Percentiles rank a stretch among this genome's conserved stretches.
Conservation (phyloP, 352 stramenopile genomes). For the Globisporangium nunn region DNA sequence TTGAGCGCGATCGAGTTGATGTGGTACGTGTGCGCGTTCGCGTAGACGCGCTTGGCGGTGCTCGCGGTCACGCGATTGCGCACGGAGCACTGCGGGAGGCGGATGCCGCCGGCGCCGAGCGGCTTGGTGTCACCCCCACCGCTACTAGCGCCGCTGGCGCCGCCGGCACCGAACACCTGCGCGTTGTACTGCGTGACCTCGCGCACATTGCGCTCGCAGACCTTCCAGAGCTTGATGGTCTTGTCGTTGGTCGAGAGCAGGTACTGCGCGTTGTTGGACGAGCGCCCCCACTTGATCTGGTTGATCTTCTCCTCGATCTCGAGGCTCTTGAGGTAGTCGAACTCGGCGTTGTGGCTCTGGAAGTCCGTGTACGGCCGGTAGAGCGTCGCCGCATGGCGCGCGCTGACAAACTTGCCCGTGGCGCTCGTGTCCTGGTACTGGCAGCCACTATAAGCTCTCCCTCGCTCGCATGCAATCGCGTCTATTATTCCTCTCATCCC, state of each 20-base stretch:
- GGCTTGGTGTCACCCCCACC: conserved; percentile 15
- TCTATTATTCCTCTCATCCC: neutral
- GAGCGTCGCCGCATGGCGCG: conserved; percentile 21
- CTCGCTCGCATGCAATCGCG: conserved; percentile 1
- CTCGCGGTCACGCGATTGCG: conserved; percentile 59
- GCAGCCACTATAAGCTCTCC: neutral
- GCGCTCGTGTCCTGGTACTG: conserved; percentile 19
- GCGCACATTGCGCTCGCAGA: conserved; percentile 75
- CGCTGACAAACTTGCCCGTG: conserved; percentile 21
- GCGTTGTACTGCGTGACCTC: conserved; percentile 74
- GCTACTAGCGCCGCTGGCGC: too few relatives aligned
- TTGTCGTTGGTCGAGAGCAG: conserved; percentile 96
- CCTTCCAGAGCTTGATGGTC: conserved; percentile 96
- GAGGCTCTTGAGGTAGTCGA: conserved; percentile 96
- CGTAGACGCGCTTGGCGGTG: conserved; percentile 81
- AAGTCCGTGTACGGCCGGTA: conserved; percentile 89
- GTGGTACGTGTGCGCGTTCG: conserved; percentile 95
- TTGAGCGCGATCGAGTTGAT: conserved; percentile 95
- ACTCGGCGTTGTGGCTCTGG: conserved; percentile 95
- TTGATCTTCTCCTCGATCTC: conserved; percentile 99
- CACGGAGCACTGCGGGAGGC: conserved; percentile 43
- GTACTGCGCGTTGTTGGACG: conserved; percentile 86
- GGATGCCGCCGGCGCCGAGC: conserved; percentile 25
- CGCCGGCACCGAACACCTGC: conserved; percentile 17
- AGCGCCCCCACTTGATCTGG: conserved; percentile 93